phyloP scores from a whole-genome alignment of 106 monocot species.

The Chionographis japonica region DNA sequence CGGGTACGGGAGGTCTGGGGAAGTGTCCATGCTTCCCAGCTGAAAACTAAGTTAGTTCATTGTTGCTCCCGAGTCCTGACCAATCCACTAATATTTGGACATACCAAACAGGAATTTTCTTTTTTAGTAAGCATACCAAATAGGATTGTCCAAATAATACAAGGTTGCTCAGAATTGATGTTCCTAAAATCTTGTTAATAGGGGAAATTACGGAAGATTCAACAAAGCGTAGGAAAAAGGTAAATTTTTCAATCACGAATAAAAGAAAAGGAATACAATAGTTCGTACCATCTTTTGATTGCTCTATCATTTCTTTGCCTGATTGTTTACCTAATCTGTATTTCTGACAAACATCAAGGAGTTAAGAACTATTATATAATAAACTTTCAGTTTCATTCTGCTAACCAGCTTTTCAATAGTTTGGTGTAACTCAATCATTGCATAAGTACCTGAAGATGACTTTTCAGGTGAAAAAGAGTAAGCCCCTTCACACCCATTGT shows the following conservation, averaged over 20 bases:
- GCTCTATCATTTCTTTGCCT: conserved; percentile 86
- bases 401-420: neutral
- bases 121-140: no score
- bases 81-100: no score
- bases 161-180: no score
- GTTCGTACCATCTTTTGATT: conserved; percentile 84
- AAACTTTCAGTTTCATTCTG: neutral
- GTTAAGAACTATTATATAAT: neutral
- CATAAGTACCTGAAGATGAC: conserved; percentile 80
- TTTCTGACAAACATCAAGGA: conserved; percentile 39
- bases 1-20: no score
- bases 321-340: conserved; percentile 95
- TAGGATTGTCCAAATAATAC: neutral
- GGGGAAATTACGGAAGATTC: no score
- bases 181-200: no score
- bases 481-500: conserved; percentile 95
- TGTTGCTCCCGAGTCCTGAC: no score
- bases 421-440: neutral
- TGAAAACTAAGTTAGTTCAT: no score
- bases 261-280: neutral
- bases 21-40: no score
- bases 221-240: neutral
- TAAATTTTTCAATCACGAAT: neutral
- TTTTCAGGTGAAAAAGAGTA: conserved; percentile 92
- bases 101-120: no score